Evolutionary conservation across 495 filamentous ascomycete species (phyloP).

Genomic region (Talaromyces adpressus): DNA sequence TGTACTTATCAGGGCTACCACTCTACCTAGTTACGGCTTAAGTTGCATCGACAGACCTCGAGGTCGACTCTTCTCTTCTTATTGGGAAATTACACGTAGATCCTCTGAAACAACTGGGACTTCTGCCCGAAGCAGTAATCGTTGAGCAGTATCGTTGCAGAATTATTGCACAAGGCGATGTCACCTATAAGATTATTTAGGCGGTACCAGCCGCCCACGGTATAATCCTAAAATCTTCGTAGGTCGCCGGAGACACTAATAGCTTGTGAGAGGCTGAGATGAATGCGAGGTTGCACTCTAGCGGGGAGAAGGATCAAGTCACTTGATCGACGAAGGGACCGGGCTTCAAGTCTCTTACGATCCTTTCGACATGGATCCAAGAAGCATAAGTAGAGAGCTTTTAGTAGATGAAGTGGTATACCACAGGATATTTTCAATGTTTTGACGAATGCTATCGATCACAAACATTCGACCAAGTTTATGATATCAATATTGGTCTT

Average conservation of each 20-base stretch:
- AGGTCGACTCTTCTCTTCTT: neutral
- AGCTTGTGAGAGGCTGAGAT: neutral
- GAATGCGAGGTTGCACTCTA: neutral
- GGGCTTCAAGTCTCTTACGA: neutral
- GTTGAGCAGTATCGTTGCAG: neutral
- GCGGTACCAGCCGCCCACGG: neutral
- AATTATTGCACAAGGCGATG: neutral
- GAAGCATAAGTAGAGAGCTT: neutral
- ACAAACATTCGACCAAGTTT: neutral
- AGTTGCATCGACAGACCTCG: neutral
- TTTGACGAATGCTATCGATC: neutral
- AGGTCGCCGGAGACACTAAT: neutral
- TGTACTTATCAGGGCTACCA: neutral
- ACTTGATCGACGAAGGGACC: neutral
- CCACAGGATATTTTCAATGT: neutral
- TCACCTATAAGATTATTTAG: neutral
- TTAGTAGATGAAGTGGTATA: neutral
- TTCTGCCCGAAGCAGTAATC: neutral
- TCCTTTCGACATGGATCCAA: neutral
- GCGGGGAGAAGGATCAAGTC: neutral
- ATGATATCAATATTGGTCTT: neutral
- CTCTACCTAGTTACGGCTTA: neutral
- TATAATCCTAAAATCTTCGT: neutral
- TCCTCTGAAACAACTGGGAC: neutral
- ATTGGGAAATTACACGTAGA: neutral